These are phyloP conservation scores for Phytophthora kernoviae DNA, from an alignment of 352 stramenopile species.

Conservation along the genomic window DNA sequence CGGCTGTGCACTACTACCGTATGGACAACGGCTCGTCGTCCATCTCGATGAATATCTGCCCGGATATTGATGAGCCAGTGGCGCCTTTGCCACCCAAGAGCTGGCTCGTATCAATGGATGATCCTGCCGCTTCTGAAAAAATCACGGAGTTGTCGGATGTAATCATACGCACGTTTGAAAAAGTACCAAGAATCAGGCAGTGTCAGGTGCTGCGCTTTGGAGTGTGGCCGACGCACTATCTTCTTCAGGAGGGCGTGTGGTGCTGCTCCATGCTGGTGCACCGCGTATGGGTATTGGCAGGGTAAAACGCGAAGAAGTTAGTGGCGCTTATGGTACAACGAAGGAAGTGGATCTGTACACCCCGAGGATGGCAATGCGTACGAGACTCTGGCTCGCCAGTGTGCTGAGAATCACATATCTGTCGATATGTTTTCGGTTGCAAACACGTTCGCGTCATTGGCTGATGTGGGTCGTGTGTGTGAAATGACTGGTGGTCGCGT, in stretches of 20 bases:
- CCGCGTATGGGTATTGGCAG: constrained; percentile 77
- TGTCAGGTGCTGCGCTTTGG: constrained; percentile 76
- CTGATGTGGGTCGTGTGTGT: constrained; percentile 79
- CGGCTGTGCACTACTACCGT: constrained; percentile 85
- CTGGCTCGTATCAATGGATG: constrained; percentile 86
- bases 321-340: constrained; percentile 79
- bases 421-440: constrained; percentile 87
- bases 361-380: constrained; percentile 74
- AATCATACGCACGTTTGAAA: constrained; percentile 72
- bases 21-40: constrained; percentile 62
- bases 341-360: constrained; percentile 89
- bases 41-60: constrained; percentile 80
- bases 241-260: constrained; percentile 64
- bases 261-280: constrained; percentile 79
- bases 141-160: constrained; percentile 71
- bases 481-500: constrained; percentile 87
- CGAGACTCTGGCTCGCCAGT: constrained; percentile 65
- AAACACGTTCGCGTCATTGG: constrained; percentile 83
- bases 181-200: constrained; percentile 79
- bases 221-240: constrained; percentile 78
- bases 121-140: constrained; percentile 71
- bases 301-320: constrained; percentile 82
- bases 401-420: constrained; percentile 81
- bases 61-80: constrained; percentile 81
- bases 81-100: constrained; percentile 74